These are phyloP conservation scores for Puccinia brachypodii DNA, from an alignment of 1,284 basidiomycete genomes.

Conservation along the genomic window DNA sequence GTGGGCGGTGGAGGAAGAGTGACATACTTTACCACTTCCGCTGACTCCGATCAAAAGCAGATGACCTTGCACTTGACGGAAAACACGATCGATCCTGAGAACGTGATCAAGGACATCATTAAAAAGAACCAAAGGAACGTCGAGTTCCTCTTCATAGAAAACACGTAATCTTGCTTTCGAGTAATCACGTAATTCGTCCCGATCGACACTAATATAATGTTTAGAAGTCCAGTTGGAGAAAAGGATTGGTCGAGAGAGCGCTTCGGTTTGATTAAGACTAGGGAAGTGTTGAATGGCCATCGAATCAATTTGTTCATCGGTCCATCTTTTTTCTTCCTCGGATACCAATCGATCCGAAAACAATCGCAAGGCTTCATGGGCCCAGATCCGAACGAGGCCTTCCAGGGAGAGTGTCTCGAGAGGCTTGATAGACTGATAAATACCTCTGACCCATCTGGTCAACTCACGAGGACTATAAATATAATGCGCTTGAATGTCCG, in stretches of 20 bases:
- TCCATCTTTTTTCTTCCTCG: constrained; percentile 90
- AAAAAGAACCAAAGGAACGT: constrained; percentile 97
- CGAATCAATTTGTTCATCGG: constrained; percentile 85
- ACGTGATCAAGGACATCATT: constrained; percentile 98
- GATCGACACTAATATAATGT: constrained; percentile 89
- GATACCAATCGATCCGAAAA: constrained; percentile 96
- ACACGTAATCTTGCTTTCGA: constrained; percentile 92
- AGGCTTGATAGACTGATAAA: constrained; percentile 93
- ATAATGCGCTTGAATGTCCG: constrained; percentile 95
- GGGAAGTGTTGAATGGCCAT: constrained; percentile 87
- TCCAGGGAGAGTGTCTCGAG: constrained; percentile 87
- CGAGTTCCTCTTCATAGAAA: constrained; percentile 96
- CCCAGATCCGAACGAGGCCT: constrained; percentile 95
- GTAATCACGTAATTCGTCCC: constrained; percentile 89
- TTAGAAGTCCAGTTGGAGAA: constrained; percentile 99
- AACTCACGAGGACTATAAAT: constrained; percentile 99
- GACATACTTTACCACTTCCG: constrained; percentile 87
- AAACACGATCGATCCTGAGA: constrained; percentile 95
- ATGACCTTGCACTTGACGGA: constrained; percentile 96
- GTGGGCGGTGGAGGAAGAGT: constrained; percentile 1
- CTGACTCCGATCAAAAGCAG: constrained; percentile 94
- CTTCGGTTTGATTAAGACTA: constrained; percentile 78
- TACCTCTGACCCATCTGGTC: constrained; percentile 94
- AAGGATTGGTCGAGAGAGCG: constrained; percentile 82
- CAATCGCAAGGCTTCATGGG: constrained; percentile 92